Evolutionary conservation across 805 yeast genomes (phyloP), one percentile per base, ranked within the genome.

Genomic region (Wickerhamomyces mucosus): DNA sequence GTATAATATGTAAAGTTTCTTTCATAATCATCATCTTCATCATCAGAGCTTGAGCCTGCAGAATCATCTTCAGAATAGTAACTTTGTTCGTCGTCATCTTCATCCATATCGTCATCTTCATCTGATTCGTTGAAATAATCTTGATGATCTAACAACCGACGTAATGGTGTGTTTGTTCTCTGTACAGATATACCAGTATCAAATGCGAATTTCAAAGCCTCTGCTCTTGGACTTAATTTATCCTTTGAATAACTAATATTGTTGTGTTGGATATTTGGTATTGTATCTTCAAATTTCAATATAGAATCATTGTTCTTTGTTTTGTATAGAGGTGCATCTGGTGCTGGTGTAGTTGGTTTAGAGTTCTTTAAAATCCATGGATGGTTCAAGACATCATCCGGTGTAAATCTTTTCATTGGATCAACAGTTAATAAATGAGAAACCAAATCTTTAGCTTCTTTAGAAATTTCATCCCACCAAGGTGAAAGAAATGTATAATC

Each of bases 381-480:
- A 59, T 92, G 98, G 20, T 56, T 63, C 34, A 85, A 58, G 34
- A 92, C 88, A 26, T 77, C 82, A 34, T 75, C 75, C 34, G 94
- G 83, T 18, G 77, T 68, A 42, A 86, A 86, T 53, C 98, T 70
- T 28, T 72, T 65, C 16, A 57, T 59, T 6, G 98, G 97, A 42
- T 86, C 77, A 8, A 88, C 94, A 5, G 75, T 72, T 34, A 92
- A 69, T 75, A 92, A 84, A 40, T 68, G 68, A 23, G 75, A 56
- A 28, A 92, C 82, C 38, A 92, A 66, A 58, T 92, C 96, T 48
- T 75, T 76, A 5, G 98, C 97, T 46, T 89, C 96, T 29, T 63
- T 50, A 1, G 95, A 80, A 22, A 92, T 64, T 51, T 82, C 94
- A 56, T 81, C 92, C 84, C 89, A 82, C 94, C 94, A 82, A 4